phyloP scores from a whole-genome alignment of 768 basidiomycete genomes.

The Termitomyces sp. region DNA sequence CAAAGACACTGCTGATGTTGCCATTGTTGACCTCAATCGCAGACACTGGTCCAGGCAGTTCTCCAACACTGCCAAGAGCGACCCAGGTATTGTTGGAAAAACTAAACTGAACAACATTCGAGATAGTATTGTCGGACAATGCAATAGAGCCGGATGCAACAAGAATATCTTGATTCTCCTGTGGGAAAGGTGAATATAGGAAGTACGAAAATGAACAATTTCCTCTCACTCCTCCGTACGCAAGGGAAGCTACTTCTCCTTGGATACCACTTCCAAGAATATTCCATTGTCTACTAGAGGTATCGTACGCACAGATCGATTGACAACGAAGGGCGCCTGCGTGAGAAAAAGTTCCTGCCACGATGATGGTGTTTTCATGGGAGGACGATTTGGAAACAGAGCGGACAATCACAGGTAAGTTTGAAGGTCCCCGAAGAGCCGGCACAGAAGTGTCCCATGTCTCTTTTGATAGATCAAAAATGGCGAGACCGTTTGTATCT shows the following conservation, averaged over 20 bases:
- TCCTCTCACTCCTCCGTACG: slow-evolving; percentile 76
- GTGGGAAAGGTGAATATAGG: background rate
- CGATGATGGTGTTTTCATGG: slow-evolving; percentile 59
- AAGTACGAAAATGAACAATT: background rate
- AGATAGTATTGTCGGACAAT: slow-evolving; percentile 53
- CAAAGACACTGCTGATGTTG: slow-evolving; percentile 82
- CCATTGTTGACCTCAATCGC: slow-evolving; percentile 81
- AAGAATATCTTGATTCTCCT: slow-evolving; percentile 65
- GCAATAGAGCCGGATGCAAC: slow-evolving; percentile 79
- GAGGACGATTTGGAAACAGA: slow-evolving; percentile 62
- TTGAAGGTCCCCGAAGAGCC: slow-evolving; percentile 51
- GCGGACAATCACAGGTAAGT: slow-evolving; percentile 58
- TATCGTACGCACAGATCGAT: slow-evolving; percentile 76
- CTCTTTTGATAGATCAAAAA: slow-evolving; percentile 69
- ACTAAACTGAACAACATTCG: slow-evolving; percentile 71
- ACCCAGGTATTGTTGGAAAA: slow-evolving; percentile 76
- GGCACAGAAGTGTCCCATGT: slow-evolving; percentile 61
- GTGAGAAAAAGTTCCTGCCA: slow-evolving; percentile 83
- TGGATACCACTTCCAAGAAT: slow-evolving; percentile 73
- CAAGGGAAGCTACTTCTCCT: slow-evolving; percentile 76
- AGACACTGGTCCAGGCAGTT: slow-evolving; percentile 85
- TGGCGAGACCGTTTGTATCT: slow-evolving; percentile 62
- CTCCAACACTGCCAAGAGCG: slow-evolving; percentile 49
- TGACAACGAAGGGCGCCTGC: slow-evolving; percentile 74
- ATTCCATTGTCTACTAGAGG: slow-evolving; percentile 68